These are phyloP conservation scores for Pyrenochaeta sp. DNA, from an alignment of 2,329 filamentous ascomycete genomes.

Conservation along the genomic window DNA sequence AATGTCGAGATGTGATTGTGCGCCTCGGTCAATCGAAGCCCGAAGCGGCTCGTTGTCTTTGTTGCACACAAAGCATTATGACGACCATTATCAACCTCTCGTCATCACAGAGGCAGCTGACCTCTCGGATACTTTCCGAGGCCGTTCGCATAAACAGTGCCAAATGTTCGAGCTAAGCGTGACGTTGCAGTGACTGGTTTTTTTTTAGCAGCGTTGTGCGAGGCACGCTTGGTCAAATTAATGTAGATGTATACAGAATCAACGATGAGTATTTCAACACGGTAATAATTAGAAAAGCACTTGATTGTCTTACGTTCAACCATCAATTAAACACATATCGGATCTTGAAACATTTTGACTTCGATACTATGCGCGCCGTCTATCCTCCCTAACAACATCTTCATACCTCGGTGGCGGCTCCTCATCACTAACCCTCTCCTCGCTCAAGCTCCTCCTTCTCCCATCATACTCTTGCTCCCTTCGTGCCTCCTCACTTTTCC, in stretches of 20 bases:
- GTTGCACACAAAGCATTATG: constrained; percentile 3
- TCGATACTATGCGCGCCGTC: not conserved
- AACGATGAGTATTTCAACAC: too few relatives aligned
- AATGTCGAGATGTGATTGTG: not conserved
- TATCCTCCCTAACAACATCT: constrained; percentile 12
- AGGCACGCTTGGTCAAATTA: not conserved
- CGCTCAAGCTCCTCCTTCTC: constrained; percentile 21
- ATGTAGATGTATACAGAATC: too few relatives aligned
- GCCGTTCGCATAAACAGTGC: constrained; percentile 1
- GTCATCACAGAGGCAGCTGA: constrained; percentile 2
- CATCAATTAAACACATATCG: too few relatives aligned
- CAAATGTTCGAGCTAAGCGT: not conserved
- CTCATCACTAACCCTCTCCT: constrained; percentile 16
- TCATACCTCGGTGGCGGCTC: constrained; percentile 25
- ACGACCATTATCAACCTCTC: not conserved
- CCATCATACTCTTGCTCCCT: constrained; percentile 10
- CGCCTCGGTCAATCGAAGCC: not conserved
- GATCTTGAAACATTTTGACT: too few relatives aligned
- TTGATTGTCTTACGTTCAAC: too few relatives aligned
- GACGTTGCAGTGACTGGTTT: not conserved
- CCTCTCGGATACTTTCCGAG: constrained; percentile 7
- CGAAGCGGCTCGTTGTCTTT: constrained; percentile 1
- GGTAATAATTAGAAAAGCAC: too few relatives aligned
- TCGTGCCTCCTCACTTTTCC: constrained; percentile 13
- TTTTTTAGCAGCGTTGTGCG: not conserved